A percentile compares a stretch with the other conserved stretches of the same genome.
Conservation (phyloP, 371 early-diverging fungal species). For the Conidiobolus incongruus region DNA sequence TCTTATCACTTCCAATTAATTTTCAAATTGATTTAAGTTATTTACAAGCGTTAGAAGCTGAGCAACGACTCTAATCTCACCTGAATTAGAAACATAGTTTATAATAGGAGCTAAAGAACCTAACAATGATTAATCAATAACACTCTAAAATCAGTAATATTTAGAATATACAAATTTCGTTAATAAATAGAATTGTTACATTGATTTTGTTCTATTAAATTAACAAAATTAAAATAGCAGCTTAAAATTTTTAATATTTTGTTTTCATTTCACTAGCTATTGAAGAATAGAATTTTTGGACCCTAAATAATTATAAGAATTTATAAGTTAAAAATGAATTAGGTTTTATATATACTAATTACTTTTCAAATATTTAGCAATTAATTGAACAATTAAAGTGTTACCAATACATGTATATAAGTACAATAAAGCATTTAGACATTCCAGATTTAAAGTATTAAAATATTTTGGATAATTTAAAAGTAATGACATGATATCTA, state of each 20-base stretch:
- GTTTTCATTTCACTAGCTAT: conserved; percentile 90
- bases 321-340: conserved; percentile 1
- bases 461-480: no score
- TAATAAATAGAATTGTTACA: conserved; percentile 32
- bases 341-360: conserved; percentile 12
- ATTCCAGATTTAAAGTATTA: neutral
- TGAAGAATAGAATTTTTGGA: conserved; percentile 76
- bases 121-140: neutral
- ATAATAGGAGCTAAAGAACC: conserved; percentile 87
- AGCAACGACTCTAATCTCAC: conserved; percentile 83
- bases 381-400: conserved; percentile 47
- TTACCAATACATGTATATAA: conserved; percentile 96
- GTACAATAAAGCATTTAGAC: conserved; percentile 35
- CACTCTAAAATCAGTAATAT: neutral
- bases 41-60: conserved; percentile 96
- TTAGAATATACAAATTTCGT: conserved; percentile 18
- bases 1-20: conserved; percentile 66
- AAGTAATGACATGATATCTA: no score
- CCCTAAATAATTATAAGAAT: conserved; percentile 36
- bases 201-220: neutral
- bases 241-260: conserved; percentile 51
- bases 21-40: conserved; percentile 30
- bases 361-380: conserved; percentile 35
- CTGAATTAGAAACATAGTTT: conserved; percentile 33
- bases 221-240: conserved; percentile 19